phyloP scores from a whole-genome alignment of 2,329 filamentous ascomycete genomes.

The Knufia fluminis region DNA sequence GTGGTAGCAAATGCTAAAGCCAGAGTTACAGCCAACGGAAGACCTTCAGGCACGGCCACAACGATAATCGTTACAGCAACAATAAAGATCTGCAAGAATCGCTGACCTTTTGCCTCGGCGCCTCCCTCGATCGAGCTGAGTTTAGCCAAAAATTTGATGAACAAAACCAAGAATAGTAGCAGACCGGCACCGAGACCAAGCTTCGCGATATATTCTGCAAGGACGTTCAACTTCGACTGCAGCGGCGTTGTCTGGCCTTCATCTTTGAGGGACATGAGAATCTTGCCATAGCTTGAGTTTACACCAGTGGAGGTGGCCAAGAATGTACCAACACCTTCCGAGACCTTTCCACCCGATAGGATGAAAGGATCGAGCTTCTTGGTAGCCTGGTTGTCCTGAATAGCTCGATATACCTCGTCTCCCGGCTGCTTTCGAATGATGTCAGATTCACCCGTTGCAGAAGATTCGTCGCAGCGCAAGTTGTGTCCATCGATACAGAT shows the following conservation, averaged over 20 bases:
- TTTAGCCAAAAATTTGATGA: conserved; percentile 65
- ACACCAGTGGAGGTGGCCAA: conserved; percentile 65
- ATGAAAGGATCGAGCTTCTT: conserved; percentile 71
- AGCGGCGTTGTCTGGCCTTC: conserved; percentile 69
- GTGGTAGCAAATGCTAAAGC: conserved; percentile 55
- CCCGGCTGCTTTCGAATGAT: conserved; percentile 58
- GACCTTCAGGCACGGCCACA: conserved; percentile 51
- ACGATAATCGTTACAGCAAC: conserved; percentile 51
- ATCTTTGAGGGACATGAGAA: conserved; percentile 67
- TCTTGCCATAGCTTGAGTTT: conserved; percentile 67
- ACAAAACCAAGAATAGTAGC: conserved; percentile 66
- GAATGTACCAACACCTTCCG: conserved; percentile 66
- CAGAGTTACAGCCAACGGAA: conserved; percentile 53
- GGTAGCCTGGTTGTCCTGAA: conserved; percentile 50
- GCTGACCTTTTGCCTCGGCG: conserved; percentile 45
- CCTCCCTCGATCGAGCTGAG: conserved; percentile 43
- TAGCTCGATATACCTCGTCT: conserved; percentile 55
- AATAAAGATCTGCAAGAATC: conserved; percentile 51
- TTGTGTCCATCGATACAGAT: conserved; percentile 59
- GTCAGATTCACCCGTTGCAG: conserved; percentile 67
- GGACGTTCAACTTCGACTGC: conserved; percentile 65
- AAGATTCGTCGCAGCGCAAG: conserved; percentile 64
- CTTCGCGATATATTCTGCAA: conserved; percentile 74
- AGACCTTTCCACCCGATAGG: conserved; percentile 67
- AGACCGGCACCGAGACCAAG: conserved; percentile 62